phyloP scores from a whole-genome alignment of 164 flowering plant genomes.

The Magnolia changhungtana region DNA sequence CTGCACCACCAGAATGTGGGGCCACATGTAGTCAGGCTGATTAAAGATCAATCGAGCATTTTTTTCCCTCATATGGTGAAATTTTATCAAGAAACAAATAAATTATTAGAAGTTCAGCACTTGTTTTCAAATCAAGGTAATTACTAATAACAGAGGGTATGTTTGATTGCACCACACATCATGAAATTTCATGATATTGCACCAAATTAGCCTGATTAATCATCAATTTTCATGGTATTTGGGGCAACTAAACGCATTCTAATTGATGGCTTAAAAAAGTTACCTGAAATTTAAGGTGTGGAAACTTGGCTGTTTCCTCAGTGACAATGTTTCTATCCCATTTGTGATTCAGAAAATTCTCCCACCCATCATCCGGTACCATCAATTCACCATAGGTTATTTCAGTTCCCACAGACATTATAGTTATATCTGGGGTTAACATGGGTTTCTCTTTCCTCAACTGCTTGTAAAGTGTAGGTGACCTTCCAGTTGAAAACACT shows the following conservation, averaged over 20 bases:
- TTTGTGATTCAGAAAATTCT: slow-evolving; percentile 60
- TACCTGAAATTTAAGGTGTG: slow-evolving; percentile 88
- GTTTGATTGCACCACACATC: no score
- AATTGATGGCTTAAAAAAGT: neutral
- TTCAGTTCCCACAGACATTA: slow-evolving; percentile 99
- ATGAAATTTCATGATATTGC: no score
- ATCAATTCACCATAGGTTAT: slow-evolving; percentile 84
- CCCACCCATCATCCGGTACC: slow-evolving; percentile 94
- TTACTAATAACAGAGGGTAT: no score
- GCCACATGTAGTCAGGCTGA: no score
- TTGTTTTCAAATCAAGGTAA: no score
- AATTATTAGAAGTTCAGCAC: no score
- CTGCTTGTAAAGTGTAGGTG: slow-evolving; percentile 79
- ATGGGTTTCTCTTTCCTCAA: slow-evolving; percentile 94
- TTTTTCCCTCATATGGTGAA: no score
- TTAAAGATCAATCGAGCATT: no score
- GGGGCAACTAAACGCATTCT: neutral
- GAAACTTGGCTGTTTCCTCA: slow-evolving; percentile 75
- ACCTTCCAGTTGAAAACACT: slow-evolving; percentile 95
- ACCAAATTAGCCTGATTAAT: neutral
- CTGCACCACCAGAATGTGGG: no score
- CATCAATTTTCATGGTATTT: neutral
- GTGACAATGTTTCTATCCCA: slow-evolving; percentile 73
- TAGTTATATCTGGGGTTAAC: slow-evolving; percentile 93
- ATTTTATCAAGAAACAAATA: no score